Base-by-base conservation (phyloP, 2,329 filamentous ascomycete genomes). In the Fusarium irregulare region DNA sequence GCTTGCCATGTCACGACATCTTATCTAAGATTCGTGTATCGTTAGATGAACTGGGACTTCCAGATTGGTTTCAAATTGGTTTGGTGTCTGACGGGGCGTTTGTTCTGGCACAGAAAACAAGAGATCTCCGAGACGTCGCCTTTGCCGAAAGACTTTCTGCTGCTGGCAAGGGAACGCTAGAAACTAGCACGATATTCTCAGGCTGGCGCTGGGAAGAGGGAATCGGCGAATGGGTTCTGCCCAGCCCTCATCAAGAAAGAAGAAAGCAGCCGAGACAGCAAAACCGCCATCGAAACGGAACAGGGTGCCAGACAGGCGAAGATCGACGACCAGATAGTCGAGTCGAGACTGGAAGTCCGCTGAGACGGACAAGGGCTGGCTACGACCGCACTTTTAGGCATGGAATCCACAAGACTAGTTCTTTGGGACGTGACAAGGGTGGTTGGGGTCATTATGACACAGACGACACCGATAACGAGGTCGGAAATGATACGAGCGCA, bases 51-150 rank as follows among this genome's bases (percentile, higher is more conserved):
- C 68, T 84, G 16, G 69, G 67, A 4, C 66, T 83, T 7, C 74
- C 77, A 6, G 66, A 66, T 12, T 76, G 75, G 57, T 76, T 81
- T 25, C 66, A 83, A 8, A 68, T 75, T 30, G 79, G 78, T 21
- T 75, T 88, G 34, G 80, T 80, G 30, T 76, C 78, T 4, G 84
- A 87, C 30, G 81, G 81, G 3, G 86, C 86, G 1, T 87, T 88
- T 68, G 74, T 83, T 30, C 76, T 88, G 28, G 86, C 86, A 2
- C 83, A 86, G 61, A 80, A 82, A 56, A 88, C 85, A 16, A 84
- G 83, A 56, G 83, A 87, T 68, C 76, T 88, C 9, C 79, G 83
- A 27, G 86, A 88, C 68, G 80, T 88, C 42, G 83, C 83, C 12
- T 87, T 85, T 70, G 86, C 86, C 5, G 87, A 88, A 68, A 80